Evolutionary conservation across 305 asterid genomes (phyloP).

Genomic region (Fraxinus platypoda): DNA sequence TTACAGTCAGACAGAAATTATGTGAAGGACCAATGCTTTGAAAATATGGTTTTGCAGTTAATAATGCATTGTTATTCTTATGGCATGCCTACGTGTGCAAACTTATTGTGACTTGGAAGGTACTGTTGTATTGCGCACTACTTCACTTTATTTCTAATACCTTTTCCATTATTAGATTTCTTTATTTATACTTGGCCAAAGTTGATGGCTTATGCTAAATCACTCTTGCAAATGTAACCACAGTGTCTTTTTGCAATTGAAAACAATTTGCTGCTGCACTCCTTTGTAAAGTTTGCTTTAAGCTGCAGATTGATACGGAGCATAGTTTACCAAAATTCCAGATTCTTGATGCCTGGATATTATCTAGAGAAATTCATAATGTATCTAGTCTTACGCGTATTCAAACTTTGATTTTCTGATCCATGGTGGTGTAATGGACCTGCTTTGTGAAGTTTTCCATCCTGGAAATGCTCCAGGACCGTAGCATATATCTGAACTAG

Average conservation of each 20-base stretch:
- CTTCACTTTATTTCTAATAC: neutral
- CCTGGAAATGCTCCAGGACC: slow-evolving; percentile 6
- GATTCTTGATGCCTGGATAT: neutral
- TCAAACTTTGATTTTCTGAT: neutral
- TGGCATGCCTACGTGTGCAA: neutral
- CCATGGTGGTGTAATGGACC: neutral
- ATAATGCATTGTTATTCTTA: neutral
- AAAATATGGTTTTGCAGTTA: neutral
- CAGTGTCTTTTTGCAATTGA: neutral
- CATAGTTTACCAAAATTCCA: neutral
- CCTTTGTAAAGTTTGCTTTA: neutral
- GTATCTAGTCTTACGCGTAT: neutral
- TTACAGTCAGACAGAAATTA: neutral
- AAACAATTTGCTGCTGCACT: neutral
- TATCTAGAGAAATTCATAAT: neutral
- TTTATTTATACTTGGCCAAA: neutral
- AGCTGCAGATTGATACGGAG: neutral
- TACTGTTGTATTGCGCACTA: neutral
- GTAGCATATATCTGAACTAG: slow-evolving; percentile 6
- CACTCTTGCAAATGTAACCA: neutral
- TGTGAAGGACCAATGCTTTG: neutral
- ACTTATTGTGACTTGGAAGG: neutral
- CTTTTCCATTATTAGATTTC: neutral
- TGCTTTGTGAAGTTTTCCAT: neutral
- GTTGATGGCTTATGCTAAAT: neutral